These are phyloP conservation scores for Solanum virginianum DNA, from an alignment of 257 asterid genomes.

Conservation along the genomic window DNA sequence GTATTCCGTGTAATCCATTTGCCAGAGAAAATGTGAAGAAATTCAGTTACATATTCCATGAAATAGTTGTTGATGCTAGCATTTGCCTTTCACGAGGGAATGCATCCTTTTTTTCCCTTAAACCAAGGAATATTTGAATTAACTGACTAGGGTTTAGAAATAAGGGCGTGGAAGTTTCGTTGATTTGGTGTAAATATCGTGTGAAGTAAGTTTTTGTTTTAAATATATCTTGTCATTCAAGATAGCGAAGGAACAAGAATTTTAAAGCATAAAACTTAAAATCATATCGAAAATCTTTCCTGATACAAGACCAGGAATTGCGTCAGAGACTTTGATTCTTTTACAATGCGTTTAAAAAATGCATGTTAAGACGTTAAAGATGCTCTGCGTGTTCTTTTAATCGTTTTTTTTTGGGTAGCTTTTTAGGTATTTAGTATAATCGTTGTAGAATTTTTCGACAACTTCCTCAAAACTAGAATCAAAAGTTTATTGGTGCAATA, in stretches of 20 bases:
- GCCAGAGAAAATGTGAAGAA: background rate
- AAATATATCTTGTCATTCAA: background rate
- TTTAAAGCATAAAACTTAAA: background rate
- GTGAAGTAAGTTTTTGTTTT: background rate
- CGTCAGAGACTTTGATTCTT: background rate
- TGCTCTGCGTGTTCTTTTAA: background rate
- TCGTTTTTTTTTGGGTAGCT: background rate
- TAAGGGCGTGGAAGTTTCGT: background rate
- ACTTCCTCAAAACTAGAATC: background rate
- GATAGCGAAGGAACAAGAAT: background rate
- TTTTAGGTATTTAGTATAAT: background rate
- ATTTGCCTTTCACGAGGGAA: background rate
- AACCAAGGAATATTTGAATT: background rate
- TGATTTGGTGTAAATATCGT: background rate
- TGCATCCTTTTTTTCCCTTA: background rate
- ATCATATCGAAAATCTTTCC: background rate
- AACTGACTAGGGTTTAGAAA: background rate
- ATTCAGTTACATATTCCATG: background rate
- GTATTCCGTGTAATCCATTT: background rate
- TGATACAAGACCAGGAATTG: too few relatives aligned
- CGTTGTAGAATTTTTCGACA: background rate
- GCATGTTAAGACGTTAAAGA: background rate
- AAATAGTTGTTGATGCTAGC: background rate
- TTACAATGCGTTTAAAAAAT: background rate
- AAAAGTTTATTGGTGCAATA: background rate